Base-by-base conservation (phyloP, 768 basidiomycete genomes). In the Mycena capillaripes region DNA sequence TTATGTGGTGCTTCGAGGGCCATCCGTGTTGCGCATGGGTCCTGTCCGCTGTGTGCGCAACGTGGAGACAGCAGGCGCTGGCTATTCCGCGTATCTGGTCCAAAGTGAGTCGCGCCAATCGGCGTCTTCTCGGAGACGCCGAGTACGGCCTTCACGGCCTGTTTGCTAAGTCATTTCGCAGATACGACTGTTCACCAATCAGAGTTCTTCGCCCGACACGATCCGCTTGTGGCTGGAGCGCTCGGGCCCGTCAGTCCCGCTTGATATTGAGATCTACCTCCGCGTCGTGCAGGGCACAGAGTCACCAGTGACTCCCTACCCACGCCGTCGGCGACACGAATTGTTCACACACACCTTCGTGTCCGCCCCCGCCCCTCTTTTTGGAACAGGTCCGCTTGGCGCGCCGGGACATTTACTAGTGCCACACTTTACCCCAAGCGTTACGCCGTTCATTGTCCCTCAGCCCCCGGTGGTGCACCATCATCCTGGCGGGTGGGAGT, bases 211-310 rank as follows among this genome's bases (percentile, higher is more conserved):
- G 32, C 89, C 94, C 30, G 94, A 95, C 77, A 94, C 91, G 7
- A 89, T 95, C 58, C 91, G 94, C 10, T 86, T 95, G 14, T 95
- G 94, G 94, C 86, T 95, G 0, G 93, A 95, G 79, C 90, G 94
- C 30, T 92, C 94, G 16, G 94, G 94, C 21, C 83, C 86, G 61
- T 86, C 81, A 6, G 89, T 91, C 8, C 91, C 94, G 8, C 86
- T 95, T 11, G 94, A 95, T 78, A 93, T 95, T 70, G 93, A 95
- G 78, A 94, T 95, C 56, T 91, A 90, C 79, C 83, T 95, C 44
- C 91, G 90, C 40, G 88, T 91, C 30, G 82, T 83, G 40, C 81
- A 76, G 66, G 78, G 44, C 79, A 79, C 46, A 59, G 77, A 36
- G 76, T 78, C 44, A 36, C 74, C 59, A 50, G 77, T 59, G 61